Percentiles rank a stretch among this genome's conserved stretches.
Conservation (phyloP, 2,329 filamentous ascomycete species). For the Coniella vitis region DNA sequence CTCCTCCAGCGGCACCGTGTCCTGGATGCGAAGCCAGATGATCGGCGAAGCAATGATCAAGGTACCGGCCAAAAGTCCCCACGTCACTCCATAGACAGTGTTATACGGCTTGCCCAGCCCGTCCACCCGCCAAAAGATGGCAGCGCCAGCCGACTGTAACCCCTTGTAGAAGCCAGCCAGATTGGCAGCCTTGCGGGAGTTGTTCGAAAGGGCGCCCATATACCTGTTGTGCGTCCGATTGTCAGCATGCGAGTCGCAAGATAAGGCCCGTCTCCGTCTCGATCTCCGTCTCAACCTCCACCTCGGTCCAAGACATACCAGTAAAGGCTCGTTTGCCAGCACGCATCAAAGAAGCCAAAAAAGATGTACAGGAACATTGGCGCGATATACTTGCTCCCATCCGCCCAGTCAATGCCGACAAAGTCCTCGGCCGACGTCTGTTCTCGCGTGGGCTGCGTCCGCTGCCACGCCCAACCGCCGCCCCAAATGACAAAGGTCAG, state of each 20-base stretch:
- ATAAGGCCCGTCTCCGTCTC: neutral
- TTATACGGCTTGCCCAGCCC: slow-evolving; percentile 55
- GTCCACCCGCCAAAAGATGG: slow-evolving; percentile 69
- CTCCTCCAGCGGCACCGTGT: slow-evolving; percentile 73
- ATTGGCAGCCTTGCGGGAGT: slow-evolving; percentile 84
- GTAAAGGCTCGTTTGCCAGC: slow-evolving; percentile 86
- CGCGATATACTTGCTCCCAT: slow-evolving; percentile 54
- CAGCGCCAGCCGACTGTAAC: slow-evolving; percentile 80
- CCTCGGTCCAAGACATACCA: slow-evolving; percentile 80
- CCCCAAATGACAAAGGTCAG: slow-evolving; percentile 78
- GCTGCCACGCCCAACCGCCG: slow-evolving; percentile 73
- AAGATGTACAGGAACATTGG: slow-evolving; percentile 88
- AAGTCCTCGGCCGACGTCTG: slow-evolving; percentile 23
- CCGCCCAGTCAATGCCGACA: slow-evolving; percentile 54
- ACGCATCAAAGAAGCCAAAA: slow-evolving; percentile 83
- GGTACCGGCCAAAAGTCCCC: slow-evolving; percentile 68
- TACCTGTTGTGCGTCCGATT: slow-evolving; percentile 53
- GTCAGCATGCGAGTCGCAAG: neutral
- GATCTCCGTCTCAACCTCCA: no score
- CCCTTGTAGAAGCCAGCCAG: slow-evolving; percentile 54
- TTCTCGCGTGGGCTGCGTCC: slow-evolving; percentile 46
- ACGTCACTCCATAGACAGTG: slow-evolving; percentile 64
- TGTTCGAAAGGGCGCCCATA: slow-evolving; percentile 92
- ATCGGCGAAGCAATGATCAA: slow-evolving; percentile 73
- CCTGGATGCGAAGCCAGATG: slow-evolving; percentile 71